Evolutionary conservation across 2,329 filamentous ascomycete species (phyloP), one percentile per base, ranked within the genome.

Genomic region (Ilyonectria sp.): DNA sequence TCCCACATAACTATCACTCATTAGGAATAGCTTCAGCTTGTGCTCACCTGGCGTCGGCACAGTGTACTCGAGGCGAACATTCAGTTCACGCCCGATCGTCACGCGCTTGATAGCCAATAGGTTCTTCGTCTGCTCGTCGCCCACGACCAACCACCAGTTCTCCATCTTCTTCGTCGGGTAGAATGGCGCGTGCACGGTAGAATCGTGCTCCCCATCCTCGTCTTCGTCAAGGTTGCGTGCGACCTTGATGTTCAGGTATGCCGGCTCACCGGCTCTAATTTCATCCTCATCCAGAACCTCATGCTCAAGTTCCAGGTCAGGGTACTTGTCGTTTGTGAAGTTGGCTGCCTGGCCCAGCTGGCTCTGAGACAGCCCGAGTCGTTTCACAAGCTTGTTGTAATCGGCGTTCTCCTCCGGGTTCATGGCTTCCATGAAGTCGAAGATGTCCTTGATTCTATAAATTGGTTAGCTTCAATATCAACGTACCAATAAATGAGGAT

Each of bases 401-500:
- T 97, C 87, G 46, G 92, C 85, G 80, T 98, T 97, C 81, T 97
- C 95, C 2, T 94, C 92, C 2, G 95, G 95, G 79, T 97, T 96
- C 95, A 99, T 99, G 70, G 94, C 93, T 74, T 98, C 95, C 93
- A 98, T 98, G 84, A 99, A 98, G 78, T 97, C 95, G 76, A 97
- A 95, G 71, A 99, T 92, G 75, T 98, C 95, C 76, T 94, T 95
- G 84, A 99, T 92, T 70, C 91, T 93, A 76, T 67, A 69, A 52
- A 55, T 44, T 54, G 56, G 73, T 83, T 79, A 85, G 82, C 64
- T 70, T 64, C 33, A 8, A 29, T 15, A 19, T 50, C 29, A 19
- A 19, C 17, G 19, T 23, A 47, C 15, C 44, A 26, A 47, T 56
- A 19, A 37, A 26, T 33, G 49, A 75, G 89, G 11, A n/a, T 60